Evolutionary conservation across 495 filamentous ascomycete genomes (phyloP), one percentile per base, ranked within the genome.

Genomic region (Chaetomium tenue): DNA sequence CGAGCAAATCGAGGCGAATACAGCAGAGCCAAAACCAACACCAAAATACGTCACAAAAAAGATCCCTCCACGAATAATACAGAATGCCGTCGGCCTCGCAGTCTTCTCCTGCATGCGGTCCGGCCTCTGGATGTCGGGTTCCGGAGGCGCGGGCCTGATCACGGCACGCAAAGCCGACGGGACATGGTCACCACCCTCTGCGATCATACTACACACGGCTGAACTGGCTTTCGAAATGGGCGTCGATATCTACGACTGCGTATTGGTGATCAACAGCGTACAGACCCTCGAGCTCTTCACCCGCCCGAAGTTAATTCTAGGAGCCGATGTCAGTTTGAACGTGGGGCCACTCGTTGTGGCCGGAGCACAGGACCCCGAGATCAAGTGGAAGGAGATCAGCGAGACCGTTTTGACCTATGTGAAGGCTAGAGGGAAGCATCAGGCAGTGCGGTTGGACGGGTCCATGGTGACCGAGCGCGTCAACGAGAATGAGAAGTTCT

Each of bases 21-120:
- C 72, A 61, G 72, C 75, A 44, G 71, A 72, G n/a, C 64, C 74
- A 16, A 71, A 73, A 5, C 64, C 73, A 23, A 77, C 75, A 30
- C 68, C 72, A 13, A 69, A 66, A 15, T 84, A 80, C 60, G 83
- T 91, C 2, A 74, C 91, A 18, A 89, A 93, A 76, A 92, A 92
- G 78, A 96, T 97, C 28, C 92, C 92, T 0, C 76, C 86, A 37
- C 78, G 89, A 71, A 91, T 96, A 52, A 89, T 97, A 61, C 84
- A 88, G 69, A 87, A 89, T 75, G 92, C 92, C 13, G 91, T 93
- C 70, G 92, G 91, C 15, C 76, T 97, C 42, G 91, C 91, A 28
- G 88, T 97, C 66, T 97, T 97, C 78, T 95, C 92, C 0, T 93
- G 90, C 23, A 93, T 97, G 90, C 88, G 92, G 57, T 91, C 91